Evolutionary conservation across 1,284 basidiomycete genomes (phyloP).

Genomic region (Exobasidium cylindrosporum): DNA sequence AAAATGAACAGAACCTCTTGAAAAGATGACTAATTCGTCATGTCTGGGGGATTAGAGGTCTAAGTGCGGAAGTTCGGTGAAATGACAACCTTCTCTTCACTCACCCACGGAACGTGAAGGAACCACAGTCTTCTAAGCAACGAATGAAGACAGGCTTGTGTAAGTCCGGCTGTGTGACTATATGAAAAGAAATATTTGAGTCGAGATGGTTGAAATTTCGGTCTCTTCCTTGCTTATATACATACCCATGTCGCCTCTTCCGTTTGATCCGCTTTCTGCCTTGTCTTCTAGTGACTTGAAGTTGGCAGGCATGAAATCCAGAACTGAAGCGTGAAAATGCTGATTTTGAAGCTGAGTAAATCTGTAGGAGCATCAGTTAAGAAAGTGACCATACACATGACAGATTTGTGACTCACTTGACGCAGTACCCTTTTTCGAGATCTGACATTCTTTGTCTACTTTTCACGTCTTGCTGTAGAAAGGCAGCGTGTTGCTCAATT

Average conservation of each 20-base stretch:
- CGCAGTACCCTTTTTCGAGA: slow-evolving; percentile 33
- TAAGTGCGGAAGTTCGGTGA: not conserved
- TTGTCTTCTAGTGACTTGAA: slow-evolving; percentile 30
- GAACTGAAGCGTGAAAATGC: slow-evolving; percentile 31
- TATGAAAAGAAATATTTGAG: not conserved
- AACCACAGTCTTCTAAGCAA: slow-evolving; percentile 45
- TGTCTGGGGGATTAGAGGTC: slow-evolving; percentile 20
- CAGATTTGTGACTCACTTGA: slow-evolving; percentile 24
- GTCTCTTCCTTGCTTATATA: not conserved
- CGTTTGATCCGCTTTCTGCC: not conserved
- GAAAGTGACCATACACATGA: not conserved
- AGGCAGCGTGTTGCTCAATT: slow-evolving; percentile 35
- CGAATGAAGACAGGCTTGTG: slow-evolving; percentile 48
- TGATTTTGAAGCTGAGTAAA: slow-evolving; percentile 33
- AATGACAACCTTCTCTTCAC: not conserved
- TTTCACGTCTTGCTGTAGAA: slow-evolving; percentile 17
- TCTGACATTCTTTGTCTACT: slow-evolving; percentile 30
- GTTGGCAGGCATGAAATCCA: slow-evolving; percentile 40
- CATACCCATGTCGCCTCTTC: slow-evolving; percentile 39
- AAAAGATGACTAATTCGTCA: slow-evolving; percentile 28
- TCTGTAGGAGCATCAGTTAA: slow-evolving; percentile 16
- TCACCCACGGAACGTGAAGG: not conserved
- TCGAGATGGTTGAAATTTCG: not conserved
- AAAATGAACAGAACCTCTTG: slow-evolving; percentile 38
- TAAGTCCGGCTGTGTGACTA: slow-evolving; percentile 39